Base-by-base conservation (phyloP, 2,329 filamentous ascomycete genomes). In the Fusarium sp. region DNA sequence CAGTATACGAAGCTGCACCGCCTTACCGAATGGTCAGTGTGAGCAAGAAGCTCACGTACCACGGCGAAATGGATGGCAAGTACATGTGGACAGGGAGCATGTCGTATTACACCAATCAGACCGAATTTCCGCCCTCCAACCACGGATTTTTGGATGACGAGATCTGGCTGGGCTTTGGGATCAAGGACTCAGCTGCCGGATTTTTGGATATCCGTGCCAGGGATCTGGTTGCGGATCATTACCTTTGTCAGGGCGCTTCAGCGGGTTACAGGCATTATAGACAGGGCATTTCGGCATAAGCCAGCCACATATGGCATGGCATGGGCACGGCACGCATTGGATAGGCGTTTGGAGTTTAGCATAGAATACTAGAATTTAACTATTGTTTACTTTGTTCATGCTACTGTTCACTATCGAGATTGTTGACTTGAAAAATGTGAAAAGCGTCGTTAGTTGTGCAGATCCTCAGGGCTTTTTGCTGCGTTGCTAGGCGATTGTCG, bases 21-120 rank as follows among this genome's bases (percentile, higher is more conserved):
- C 69, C 70, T 9, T 72, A 72, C 36, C 53, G 62, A 5, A 72
- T 72, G 70, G 43, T 72, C 33, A 72, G 70, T 15, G 70, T 71
- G 46, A 70, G 70, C 60, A 72, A 65, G 45, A 72, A 59, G 44
- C 54, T 72, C 21, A 68, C 67, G 31, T 72, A 72, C 22, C 67
- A 72, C 56, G 70, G 70, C n/a, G 70, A 72, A 22, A 24, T 39
- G 22, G 63, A 64, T 17, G 59, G 60, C 24, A 55, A 42, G 40
- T 72, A 72, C 40, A 46, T 59, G 4, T 72, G 70, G 70, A 72
- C 70, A 1, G 70, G 70, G 1, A 69, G 57, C 9, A 72, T 72
- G 70, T 39, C 61, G 8, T 72, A 72, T 31, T 65, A 57, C 36
- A 54, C 45, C 4, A 69, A 72, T 22, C 44, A 66, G 33, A 62